phyloP scores from a whole-genome alignment of 2,329 filamentous ascomycete genomes.

The Xylariaceae sp. region DNA sequence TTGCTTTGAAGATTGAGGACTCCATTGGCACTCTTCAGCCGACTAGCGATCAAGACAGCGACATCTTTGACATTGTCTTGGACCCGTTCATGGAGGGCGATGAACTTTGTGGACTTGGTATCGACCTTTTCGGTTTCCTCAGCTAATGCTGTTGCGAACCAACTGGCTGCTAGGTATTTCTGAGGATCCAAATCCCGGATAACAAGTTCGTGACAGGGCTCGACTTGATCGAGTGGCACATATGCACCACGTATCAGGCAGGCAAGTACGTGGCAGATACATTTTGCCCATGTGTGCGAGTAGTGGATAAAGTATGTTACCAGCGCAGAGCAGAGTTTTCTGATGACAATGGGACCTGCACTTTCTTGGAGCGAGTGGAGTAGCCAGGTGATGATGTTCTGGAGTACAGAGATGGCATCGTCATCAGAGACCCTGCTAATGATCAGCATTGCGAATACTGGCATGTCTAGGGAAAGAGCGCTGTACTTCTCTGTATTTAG shows the following conservation, averaged over 20 bases:
- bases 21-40: conserved; percentile 30
- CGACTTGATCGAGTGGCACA: conserved; percentile 47
- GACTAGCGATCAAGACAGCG: conserved; percentile 44
- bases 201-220: conserved; percentile 35
- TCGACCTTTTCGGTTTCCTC: conserved; percentile 70
- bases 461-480: too few relatives aligned
- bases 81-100: conserved; percentile 49
- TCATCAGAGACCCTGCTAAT: conserved; percentile 48
- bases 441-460: too few relatives aligned
- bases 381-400: conserved; percentile 62
- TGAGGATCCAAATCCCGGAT: conserved; percentile 45
- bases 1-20: conserved; percentile 35
- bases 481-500: conserved; percentile 82
- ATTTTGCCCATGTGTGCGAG: conserved; percentile 63
- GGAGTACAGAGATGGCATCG: conserved; percentile 57
- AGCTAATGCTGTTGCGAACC: conserved; percentile 62
- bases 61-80: conserved; percentile 50
- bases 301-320: conserved; percentile 74
- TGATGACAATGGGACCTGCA: conserved; percentile 60
- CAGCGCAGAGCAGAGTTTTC: conserved; percentile 75
- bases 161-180: conserved; percentile 58
- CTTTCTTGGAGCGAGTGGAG: conserved; percentile 51
- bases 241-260: conserved; percentile 51
- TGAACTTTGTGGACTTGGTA: conserved; percentile 52
- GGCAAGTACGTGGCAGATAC: conserved; percentile 60